These are phyloP conservation scores for Pseudogymnoascus sp. DNA, from an alignment of 2,329 filamentous ascomycete species.

Conservation along the genomic window DNA sequence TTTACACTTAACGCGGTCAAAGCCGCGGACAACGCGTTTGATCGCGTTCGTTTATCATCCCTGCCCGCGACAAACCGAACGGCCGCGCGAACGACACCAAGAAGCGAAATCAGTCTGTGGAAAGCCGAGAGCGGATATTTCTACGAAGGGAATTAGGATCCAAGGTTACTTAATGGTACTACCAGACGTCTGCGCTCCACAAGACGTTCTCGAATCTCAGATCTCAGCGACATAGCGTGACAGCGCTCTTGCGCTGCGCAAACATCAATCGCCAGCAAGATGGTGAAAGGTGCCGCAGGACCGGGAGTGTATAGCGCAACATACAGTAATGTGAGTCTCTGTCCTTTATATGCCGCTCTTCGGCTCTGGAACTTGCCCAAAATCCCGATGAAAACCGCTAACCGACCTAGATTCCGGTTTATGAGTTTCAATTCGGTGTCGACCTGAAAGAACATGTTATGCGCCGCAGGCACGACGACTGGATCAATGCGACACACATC, in stretches of 20 bases:
- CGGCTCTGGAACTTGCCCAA: slow-evolving; percentile 11
- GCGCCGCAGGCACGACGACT: slow-evolving; percentile 86
- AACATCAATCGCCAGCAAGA: slow-evolving; percentile 17
- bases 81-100: neutral
- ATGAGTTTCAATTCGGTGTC: slow-evolving; percentile 78
- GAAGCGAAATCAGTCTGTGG: neutral
- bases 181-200: neutral
- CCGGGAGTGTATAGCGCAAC: slow-evolving; percentile 55
- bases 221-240: neutral
- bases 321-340: slow-evolving; percentile 54
- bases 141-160: neutral
- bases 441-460: slow-evolving; percentile 85
- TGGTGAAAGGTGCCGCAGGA: slow-evolving; percentile 25
- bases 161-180: neutral
- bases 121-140: slow-evolving; percentile 2
- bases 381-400: slow-evolving; percentile 14
- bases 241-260: neutral
- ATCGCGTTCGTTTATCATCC: slow-evolving; percentile 5
- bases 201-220: neutral
- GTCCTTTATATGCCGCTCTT: neutral
- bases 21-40: slow-evolving; percentile 1
- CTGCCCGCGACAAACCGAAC: slow-evolving; percentile 4
- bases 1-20: slow-evolving; percentile 7
- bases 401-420: slow-evolving; percentile 71
- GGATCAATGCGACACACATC: slow-evolving; percentile 99